These are phyloP conservation scores for Hagleromyces aurorensis DNA, from an alignment of 805 yeast genomes.

Conservation along the genomic window DNA sequence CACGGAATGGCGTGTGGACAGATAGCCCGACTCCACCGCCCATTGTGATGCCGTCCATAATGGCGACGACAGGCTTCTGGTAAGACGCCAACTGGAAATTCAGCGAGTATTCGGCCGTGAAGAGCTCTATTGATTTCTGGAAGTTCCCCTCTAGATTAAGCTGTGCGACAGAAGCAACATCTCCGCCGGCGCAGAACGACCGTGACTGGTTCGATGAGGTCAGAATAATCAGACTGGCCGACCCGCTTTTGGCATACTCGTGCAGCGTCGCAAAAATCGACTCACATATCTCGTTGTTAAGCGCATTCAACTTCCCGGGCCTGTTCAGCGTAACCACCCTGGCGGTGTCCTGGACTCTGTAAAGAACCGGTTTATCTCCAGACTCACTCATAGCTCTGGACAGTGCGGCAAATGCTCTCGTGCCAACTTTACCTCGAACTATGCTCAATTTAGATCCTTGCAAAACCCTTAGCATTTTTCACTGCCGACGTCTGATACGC, in stretches of 20 bases:
- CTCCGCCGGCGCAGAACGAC: constrained; percentile 95
- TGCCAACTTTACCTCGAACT: too few species aligned
- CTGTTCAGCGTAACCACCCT: constrained; percentile 74
- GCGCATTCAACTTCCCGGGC: constrained; percentile 75
- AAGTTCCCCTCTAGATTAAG: constrained; percentile 43
- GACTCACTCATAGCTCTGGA: too few species aligned
- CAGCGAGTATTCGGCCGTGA: constrained; percentile 72
- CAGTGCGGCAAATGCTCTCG: too few species aligned
- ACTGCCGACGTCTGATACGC: too few species aligned
- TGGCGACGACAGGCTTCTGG: constrained; percentile 75
- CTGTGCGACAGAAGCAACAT: constrained; percentile 72
- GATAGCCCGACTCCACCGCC: constrained; percentile 96
- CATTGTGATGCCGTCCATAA: constrained; percentile 91
- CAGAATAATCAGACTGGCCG: constrained; percentile 58
- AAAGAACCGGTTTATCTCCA: constrained; percentile 17
- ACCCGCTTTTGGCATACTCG: constrained; percentile 66
- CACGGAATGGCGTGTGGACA: constrained; percentile 84
- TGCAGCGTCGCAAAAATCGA: constrained; percentile 62
- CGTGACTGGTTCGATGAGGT: constrained; percentile 44
- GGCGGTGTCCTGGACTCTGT: constrained; percentile 38
- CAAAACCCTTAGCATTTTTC: too few species aligned
- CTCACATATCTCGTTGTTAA: constrained; percentile 66
- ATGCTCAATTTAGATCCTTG: too few species aligned
- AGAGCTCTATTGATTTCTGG: constrained; percentile 51
- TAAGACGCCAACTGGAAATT: constrained; percentile 76